Conservation (phyloP, 1,139 yeast genomes). For the Yamadazyma epiphylla region DNA sequence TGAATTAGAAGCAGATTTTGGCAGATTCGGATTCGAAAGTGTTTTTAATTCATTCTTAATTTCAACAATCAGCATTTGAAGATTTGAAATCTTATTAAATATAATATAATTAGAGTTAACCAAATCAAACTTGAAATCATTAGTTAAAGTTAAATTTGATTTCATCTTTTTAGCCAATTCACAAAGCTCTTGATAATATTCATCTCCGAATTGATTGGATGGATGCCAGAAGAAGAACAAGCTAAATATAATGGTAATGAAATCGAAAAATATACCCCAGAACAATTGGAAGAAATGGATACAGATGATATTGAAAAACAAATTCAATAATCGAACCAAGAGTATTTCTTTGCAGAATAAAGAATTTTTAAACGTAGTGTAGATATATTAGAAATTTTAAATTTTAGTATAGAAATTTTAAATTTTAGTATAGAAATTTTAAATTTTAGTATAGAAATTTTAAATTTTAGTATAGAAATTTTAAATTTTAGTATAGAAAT, state of each 20-base stretch:
- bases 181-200: not conserved
- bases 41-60: slow-evolving; percentile 27
- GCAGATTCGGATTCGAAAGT: slow-evolving; percentile 15
- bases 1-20: too few species aligned
- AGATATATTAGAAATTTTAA: too few species aligned
- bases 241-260: slow-evolving; percentile 29
- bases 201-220: slow-evolving; percentile 45
- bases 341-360: slow-evolving; percentile 74
- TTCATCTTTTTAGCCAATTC: slow-evolving; percentile 2
- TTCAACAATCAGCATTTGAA: slow-evolving; percentile 39
- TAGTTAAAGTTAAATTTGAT: slow-evolving; percentile 3
- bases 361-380: slow-evolving; percentile 34
- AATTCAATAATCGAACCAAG: slow-evolving; percentile 80
- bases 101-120: slow-evolving; percentile 20
- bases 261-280: slow-evolving; percentile 39
- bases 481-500: not conserved
- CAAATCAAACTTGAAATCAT: slow-evolving; percentile 24
- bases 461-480: too few species aligned
- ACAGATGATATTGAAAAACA: slow-evolving; percentile 47
- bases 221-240: slow-evolving; percentile 44
- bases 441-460: too few species aligned
- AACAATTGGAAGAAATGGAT: slow-evolving; percentile 51
- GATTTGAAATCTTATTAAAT: slow-evolving; percentile 30
- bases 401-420: too few species aligned
- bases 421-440: too few species aligned